Evolutionary conservation across 768 basidiomycete species (phyloP), one percentile per base, ranked within the genome.

Genomic region (Trametes maxima): DNA sequence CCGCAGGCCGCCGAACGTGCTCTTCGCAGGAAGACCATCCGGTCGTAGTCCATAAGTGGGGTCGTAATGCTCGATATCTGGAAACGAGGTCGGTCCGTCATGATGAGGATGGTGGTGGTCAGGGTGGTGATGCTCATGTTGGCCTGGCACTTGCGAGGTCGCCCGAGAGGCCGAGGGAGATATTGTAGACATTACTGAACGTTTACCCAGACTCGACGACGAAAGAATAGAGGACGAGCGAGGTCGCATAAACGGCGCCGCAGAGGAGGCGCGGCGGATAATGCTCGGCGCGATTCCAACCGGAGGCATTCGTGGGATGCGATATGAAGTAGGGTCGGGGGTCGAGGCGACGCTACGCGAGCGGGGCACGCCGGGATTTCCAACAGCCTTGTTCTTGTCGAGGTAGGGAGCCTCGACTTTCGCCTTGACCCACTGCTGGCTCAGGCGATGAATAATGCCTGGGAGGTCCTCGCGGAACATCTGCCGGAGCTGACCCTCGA

Each of bases 391-490:
- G 1, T 77, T 76, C 8, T 86, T 88, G 39, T 82, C 75, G 39
- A 91, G 77, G 74, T 95, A 95, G 0, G 94, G 94, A n/a, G 92
- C 85, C 70, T 97, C 94, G 0, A 97, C 94, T 72, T 92, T 94
- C 21, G 92, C 90, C 69, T 89, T 92, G 43, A 98, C 86, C 96
- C 96, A 98, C 69, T 92, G 89, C 72, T 98, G 96, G 74, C 90
- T 92, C 48, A 99, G 84, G 36, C 92, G 83, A 73, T 99, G 97
- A 44, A 99, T 98, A 65, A 99, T 98, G 5, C 93, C 89, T 1
- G 97, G 97, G 4, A 99, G 76, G 73, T 98, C 97, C 73, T 97
- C 95, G 61, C 95, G 82, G 74, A 98, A 99, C 94, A 98, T 96
- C 74, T 98, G 97, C 43, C 97, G 83, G 33, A 99, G 79, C 73